Base-by-base conservation (phyloP, 129 eudicot species). In the Chrysanthemum lavandulifolium region DNA sequence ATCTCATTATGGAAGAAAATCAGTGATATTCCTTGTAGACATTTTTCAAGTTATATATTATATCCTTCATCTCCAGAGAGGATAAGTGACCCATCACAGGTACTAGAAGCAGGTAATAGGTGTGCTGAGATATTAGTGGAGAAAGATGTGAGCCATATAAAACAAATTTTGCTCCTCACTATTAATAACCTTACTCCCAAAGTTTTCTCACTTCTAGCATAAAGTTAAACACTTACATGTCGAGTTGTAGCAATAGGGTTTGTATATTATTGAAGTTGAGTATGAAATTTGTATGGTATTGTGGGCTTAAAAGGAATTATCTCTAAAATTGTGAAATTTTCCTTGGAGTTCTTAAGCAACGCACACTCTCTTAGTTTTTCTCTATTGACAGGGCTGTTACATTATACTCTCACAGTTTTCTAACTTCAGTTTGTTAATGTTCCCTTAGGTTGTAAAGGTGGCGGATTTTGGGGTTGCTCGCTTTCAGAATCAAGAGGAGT, bases 381-480 rank as follows among this genome's bases (percentile, higher is more conserved):
- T 73, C 36, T 13, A 45, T 65, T 50, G 16, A n/a, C 73, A 12
- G 72, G 33, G 43, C 65, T 62, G 43, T 10, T 61, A 68, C 27
- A 23, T 61, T 69, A 16, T 53, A 29, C 33, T 64, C n/a, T 54
- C 25, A 48, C 66, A 6, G 58, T 0, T 50, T 27, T 45, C 1
- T 60, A 5, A 61, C 59, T 76, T 71, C 57, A 10, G 2, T 50
- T 61, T 13, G 29, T 33, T 61, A 25, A 19, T 73, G 11, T 48
- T 66, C 40, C 21, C 57, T 71, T 81, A 94, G 98, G 96, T 94
- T 81, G 91, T 94, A 49, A 94, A 94, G 87, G 97, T 94, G 69
- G 97, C 98, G 49, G 98, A 94, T 83, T 94, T 94, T 84, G 97
- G 98, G 75, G 89, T 94, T 58, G 98, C 98, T 69, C 92, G 97